phyloP scores from a whole-genome alignment of 2,329 filamentous ascomycete genomes.

The Coleophoma cylindrospora region DNA sequence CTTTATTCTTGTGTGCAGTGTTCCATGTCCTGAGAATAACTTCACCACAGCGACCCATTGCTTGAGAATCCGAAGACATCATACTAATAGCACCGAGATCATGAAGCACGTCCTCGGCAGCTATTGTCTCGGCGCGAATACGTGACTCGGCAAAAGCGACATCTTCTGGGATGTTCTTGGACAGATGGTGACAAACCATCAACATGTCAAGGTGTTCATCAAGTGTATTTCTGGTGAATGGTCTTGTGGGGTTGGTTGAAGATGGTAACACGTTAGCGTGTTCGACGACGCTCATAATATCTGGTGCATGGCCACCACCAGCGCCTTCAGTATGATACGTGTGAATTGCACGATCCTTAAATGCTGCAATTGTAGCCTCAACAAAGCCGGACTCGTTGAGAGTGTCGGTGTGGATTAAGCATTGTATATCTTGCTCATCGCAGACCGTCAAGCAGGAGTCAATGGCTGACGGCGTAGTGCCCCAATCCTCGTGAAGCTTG shows the following conservation, averaged over 20 bases:
- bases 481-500: conserved; percentile 97
- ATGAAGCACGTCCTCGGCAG: conserved; percentile 92
- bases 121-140: conserved; percentile 93
- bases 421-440: conserved; percentile 88
- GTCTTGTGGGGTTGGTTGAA: conserved; percentile 87
- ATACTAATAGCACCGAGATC: conserved; percentile 94
- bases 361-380: conserved; percentile 79
- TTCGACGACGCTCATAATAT: conserved; percentile 93
- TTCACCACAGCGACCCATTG: conserved; percentile 94
- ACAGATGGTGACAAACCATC: conserved; percentile 96
- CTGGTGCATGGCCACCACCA: conserved; percentile 88
- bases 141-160: conserved; percentile 92
- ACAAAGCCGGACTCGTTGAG: conserved; percentile 98
- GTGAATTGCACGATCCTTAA: conserved; percentile 85
- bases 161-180: conserved; percentile 89
- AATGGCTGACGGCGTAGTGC: conserved; percentile 83
- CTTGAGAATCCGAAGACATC: conserved; percentile 95
- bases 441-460: conserved; percentile 82
- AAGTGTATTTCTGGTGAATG: conserved; percentile 85
- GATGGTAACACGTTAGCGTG: conserved; percentile 83
- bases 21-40: conserved; percentile 93
- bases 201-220: conserved; percentile 98
- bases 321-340: conserved; percentile 97
- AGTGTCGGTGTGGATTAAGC: conserved; percentile 91
- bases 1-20: conserved; percentile 94